phyloP scores from a whole-genome alignment of 768 basidiomycete species.

The Pholiota molesta region DNA sequence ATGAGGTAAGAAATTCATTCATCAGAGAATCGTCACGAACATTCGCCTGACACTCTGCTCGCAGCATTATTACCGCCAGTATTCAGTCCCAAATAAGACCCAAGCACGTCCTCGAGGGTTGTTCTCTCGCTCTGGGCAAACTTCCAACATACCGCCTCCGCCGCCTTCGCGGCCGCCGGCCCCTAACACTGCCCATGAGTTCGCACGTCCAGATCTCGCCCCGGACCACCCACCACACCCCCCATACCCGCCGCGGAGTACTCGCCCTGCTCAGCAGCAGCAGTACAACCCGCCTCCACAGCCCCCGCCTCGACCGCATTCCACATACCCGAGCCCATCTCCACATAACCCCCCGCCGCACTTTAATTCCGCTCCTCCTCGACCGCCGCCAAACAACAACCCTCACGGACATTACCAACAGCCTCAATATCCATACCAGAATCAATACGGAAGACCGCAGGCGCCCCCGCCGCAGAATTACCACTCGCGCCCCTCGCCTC shows the following conservation, averaged over 20 bases:
- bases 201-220: conserved; percentile 68
- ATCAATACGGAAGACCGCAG: conserved; percentile 17
- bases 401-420: conserved; percentile 14
- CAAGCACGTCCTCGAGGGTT: conserved; percentile 40
- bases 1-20: conserved; percentile 50
- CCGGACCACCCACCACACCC: conserved; percentile 41
- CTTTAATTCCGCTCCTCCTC: conserved; percentile 22
- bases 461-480: conserved; percentile 23
- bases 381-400: conserved; percentile 19
- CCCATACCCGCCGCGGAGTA: conserved; percentile 34
- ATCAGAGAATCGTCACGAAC: background rate
- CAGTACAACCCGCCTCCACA: conserved; percentile 17
- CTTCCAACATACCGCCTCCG: conserved; percentile 24
- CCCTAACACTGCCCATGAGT: conserved; percentile 34
- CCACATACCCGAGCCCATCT: conserved; percentile 26
- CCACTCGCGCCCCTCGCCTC: conserved; percentile 22
- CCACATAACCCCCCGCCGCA: conserved; percentile 19
- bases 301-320: conserved; percentile 24
- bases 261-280: conserved; percentile 27
- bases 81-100: conserved; percentile 59
- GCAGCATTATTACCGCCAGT: conserved; percentile 53
- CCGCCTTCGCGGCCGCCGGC: conserved; percentile 41
- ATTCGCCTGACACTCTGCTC: background rate
- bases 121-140: conserved; percentile 49
- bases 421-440: conserved; percentile 8